Conservation (phyloP, 305 asterid species). For the Salvia sclarea region DNA sequence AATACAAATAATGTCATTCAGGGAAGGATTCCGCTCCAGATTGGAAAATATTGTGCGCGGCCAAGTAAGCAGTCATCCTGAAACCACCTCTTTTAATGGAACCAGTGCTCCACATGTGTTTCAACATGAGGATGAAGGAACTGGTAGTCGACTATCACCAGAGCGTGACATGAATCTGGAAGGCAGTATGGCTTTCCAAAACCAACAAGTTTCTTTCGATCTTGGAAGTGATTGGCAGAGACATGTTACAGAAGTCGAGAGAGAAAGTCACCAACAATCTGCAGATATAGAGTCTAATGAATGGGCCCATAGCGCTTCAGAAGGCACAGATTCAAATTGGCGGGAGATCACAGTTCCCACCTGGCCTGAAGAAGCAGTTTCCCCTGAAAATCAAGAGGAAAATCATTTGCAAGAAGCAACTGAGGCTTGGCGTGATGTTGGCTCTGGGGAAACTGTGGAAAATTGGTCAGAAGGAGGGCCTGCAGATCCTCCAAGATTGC, state of each 20-base stretch:
- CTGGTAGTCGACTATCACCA: slow-evolving; percentile 41
- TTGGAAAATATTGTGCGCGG: slow-evolving; percentile 66
- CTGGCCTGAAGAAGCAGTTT: slow-evolving; percentile 52
- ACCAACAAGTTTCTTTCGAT: slow-evolving; percentile 42
- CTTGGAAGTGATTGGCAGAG: slow-evolving; percentile 49
- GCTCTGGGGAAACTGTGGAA: slow-evolving; percentile 57
- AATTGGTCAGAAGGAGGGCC: slow-evolving; percentile 69
- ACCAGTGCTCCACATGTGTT: slow-evolving; percentile 48
- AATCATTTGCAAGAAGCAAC: slow-evolving; percentile 42
- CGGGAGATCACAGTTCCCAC: slow-evolving; percentile 46
- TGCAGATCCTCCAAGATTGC: slow-evolving; percentile 54
- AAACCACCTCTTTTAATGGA: slow-evolving; percentile 41
- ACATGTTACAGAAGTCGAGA: slow-evolving; percentile 42
- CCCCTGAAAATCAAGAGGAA: slow-evolving; percentile 44
- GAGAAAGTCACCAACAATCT: slow-evolving; percentile 40
- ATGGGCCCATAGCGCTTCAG: slow-evolving; percentile 44
- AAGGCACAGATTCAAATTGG: slow-evolving; percentile 50
- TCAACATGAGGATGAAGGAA: slow-evolving; percentile 55
- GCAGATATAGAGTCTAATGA: slow-evolving; percentile 43
- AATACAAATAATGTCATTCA: slow-evolving; percentile 36
- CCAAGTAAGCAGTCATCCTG: slow-evolving; percentile 63
- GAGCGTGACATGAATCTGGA: slow-evolving; percentile 43
- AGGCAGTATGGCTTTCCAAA: slow-evolving; percentile 44
- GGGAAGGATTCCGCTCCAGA: slow-evolving; percentile 85
- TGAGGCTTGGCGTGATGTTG: slow-evolving; percentile 58